Base-by-base conservation (phyloP, 441 rosid species). In the Rhodomyrtus psidioides region DNA sequence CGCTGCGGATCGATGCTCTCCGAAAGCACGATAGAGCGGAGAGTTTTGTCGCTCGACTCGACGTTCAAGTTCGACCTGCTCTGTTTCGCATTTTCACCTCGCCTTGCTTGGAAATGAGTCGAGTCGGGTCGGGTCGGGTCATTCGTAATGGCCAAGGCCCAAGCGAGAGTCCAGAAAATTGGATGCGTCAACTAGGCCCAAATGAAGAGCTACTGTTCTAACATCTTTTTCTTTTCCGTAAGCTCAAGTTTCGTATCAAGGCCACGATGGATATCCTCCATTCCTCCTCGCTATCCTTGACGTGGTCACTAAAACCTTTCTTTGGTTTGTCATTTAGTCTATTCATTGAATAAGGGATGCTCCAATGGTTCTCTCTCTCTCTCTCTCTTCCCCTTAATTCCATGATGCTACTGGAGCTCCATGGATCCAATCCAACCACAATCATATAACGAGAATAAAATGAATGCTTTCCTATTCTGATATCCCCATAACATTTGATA, bases 301-400 rank as follows among this genome's bases (percentile, higher is more conserved):
- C 46, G 1, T 65, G 7, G 46, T 65, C 46, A 2, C 7, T 19
- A 1, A 19, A 65, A 65, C 1, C 4, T 65, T 39, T 39, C 26
- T 70, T 23, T 39, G n/a, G n/a, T 21, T 39, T 0, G n/a, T 70
- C 79, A 34, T 34, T 5, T 3, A 34, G 10, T 39, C 0, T 0
- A 39, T 70, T 3, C 0, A 70, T 21, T 9, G 44, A 34, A 21
- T 21, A 9, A 19, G 26, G 21, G 76, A 65, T 0, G 46, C 24
- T 65, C 24, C 46, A 0, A 19, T 34, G 7, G 49, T 34, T 65
- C 49, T 4, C 4, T 51, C 1, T 12, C 53, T 51, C 15, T 39
- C 10, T 39, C 2, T 28, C 7, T 8, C 5, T 34, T 26, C 16
- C 1, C 9, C 19, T 26, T 39, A 70, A 39, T 34, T 21, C 49